phyloP scores from a whole-genome alignment of 768 basidiomycete genomes.

The Tulasnella sp. region DNA sequence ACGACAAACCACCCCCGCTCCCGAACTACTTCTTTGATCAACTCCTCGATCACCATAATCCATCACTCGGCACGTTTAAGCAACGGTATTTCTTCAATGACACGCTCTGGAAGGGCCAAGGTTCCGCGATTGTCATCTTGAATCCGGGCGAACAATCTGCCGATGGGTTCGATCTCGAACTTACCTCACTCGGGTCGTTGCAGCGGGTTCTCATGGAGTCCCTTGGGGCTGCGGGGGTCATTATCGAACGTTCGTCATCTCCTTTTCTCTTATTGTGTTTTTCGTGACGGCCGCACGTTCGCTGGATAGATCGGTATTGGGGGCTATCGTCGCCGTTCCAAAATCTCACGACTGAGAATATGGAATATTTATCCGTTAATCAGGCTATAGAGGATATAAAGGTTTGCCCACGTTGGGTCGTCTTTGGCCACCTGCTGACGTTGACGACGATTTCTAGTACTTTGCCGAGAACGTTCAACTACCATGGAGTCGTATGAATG shows the following conservation, averaged over 20 bases:
- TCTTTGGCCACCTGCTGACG: not conserved
- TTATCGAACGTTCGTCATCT: constrained; percentile 12
- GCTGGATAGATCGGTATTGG: constrained; percentile 4
- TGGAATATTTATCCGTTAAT: not conserved
- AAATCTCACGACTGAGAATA: constrained; percentile 2
- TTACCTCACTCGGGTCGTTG: not conserved
- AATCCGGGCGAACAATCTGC: constrained; percentile 10
- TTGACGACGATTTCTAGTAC: not conserved
- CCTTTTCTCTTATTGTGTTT: not conserved
- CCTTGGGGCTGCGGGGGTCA: constrained; percentile 9
- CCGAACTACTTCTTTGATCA: constrained; percentile 14
- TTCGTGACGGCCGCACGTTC: not conserved
- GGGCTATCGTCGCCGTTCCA: constrained; percentile 3
- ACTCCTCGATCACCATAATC: constrained; percentile 16
- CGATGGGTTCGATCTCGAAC: not conserved
- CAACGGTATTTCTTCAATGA: constrained; percentile 16
- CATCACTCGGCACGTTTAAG: constrained; percentile 17
- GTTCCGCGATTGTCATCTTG: constrained; percentile 4
- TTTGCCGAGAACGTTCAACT: constrained; percentile 16
- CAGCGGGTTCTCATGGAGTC: not conserved
- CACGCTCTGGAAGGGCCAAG: not conserved
- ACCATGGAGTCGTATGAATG: not conserved
- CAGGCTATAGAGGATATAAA: constrained; percentile 5
- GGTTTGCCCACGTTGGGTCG: not conserved
- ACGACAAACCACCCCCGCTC: too few relatives aligned